Conservation (phyloP, 2,329 filamentous ascomycete species). For the Cladosporium sp. region DNA sequence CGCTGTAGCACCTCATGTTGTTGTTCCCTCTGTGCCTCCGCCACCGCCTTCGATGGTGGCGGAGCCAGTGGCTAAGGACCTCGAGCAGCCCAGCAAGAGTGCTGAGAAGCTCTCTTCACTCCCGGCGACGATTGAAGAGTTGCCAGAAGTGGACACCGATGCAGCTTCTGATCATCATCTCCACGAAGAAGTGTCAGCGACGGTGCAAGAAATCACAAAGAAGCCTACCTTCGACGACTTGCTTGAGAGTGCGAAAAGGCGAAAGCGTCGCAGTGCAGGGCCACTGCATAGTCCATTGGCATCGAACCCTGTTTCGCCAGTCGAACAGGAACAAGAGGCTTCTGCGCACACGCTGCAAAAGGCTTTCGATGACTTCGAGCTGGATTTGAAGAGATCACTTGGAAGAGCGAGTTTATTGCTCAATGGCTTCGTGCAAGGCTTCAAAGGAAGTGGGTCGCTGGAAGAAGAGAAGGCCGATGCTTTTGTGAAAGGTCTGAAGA, state of each 20-base stretch:
- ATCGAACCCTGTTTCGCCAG: slow-evolving; percentile 21
- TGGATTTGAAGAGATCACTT: slow-evolving; percentile 21
- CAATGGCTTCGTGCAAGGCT: slow-evolving; percentile 10
- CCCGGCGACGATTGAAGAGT: not conserved
- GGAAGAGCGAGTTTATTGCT: slow-evolving; percentile 15
- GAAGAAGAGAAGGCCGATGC: slow-evolving; percentile 18
- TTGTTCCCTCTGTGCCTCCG: not conserved
- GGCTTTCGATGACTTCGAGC: slow-evolving; percentile 25
- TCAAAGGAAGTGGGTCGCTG: not conserved
- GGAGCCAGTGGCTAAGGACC: not conserved
- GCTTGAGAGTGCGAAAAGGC: slow-evolving; percentile 23
- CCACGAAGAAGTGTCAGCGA: not conserved
- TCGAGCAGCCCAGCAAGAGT: slow-evolving; percentile 13
- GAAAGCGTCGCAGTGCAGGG: slow-evolving; percentile 24
- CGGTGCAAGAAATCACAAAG: slow-evolving; percentile 18
- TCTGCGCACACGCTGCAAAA: slow-evolving; percentile 15
- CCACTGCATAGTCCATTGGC: slow-evolving; percentile 23
- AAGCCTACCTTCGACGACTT: slow-evolving; percentile 27
- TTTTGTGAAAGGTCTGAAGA: slow-evolving; percentile 19
- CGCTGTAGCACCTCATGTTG: slow-evolving; percentile 15
- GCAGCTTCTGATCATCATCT: not conserved
- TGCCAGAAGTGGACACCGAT: not conserved
- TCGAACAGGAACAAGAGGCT: not conserved
- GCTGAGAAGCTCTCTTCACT: not conserved
- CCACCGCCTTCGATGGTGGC: not conserved